These are phyloP conservation scores for Botrytis porri DNA, from an alignment of 2,329 filamentous ascomycete species.

Conservation along the genomic window DNA sequence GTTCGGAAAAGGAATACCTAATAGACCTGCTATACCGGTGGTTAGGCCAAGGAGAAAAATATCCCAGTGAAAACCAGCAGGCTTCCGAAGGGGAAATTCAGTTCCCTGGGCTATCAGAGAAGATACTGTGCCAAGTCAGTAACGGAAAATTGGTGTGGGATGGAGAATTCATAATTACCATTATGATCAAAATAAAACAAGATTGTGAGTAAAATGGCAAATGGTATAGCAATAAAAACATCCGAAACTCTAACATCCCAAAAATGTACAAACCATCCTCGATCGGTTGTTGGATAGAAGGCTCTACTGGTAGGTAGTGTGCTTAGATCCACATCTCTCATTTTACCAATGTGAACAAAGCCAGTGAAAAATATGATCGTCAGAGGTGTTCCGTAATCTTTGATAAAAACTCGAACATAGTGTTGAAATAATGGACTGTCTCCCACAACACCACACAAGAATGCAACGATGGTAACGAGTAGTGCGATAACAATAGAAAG, in stretches of 20 bases:
- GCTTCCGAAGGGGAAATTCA: conserved; percentile 76
- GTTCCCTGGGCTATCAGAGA: conserved; percentile 80
- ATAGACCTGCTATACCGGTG: conserved; percentile 69
- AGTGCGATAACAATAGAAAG: conserved; percentile 74
- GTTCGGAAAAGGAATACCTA: conserved; percentile 79
- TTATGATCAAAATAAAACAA: conserved; percentile 92
- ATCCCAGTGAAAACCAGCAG: conserved; percentile 84
- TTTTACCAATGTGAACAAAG: conserved; percentile 81
- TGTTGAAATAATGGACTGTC: conserved; percentile 70
- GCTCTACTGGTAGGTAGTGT: conserved; percentile 72
- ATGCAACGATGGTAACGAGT: conserved; percentile 74
- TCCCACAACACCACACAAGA: conserved; percentile 70
- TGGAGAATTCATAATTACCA: conserved; percentile 46
- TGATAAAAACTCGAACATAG: conserved; percentile 74
- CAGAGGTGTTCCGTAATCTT: conserved; percentile 84
- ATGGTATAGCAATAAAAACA: conserved; percentile 82
- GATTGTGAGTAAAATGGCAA: conserved; percentile 77
- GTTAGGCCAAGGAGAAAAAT: conserved; percentile 77
- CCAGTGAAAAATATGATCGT: conserved; percentile 86
- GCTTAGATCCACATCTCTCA: conserved; percentile 67
- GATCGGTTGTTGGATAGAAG: conserved; percentile 72
- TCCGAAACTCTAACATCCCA: conserved; percentile 73
- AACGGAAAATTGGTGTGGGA: background rate
- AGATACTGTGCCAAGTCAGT: conserved; percentile 53
- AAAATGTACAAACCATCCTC: conserved; percentile 76